Conservation (phyloP, 1,139 yeast genomes). For the Yamadazyma dushanensis region DNA sequence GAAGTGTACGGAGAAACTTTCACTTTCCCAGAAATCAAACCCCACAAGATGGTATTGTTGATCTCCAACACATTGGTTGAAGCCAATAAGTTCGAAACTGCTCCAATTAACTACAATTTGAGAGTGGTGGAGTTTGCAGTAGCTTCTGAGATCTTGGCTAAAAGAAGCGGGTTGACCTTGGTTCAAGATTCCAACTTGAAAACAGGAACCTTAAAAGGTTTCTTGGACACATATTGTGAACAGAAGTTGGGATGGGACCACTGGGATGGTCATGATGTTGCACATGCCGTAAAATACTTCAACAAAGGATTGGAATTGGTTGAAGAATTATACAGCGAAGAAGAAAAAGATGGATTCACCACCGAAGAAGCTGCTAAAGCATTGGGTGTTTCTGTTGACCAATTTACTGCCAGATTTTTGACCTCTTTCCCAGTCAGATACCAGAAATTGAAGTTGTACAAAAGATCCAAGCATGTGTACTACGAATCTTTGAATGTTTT, state of each 20-base stretch:
- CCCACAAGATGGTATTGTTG: slow-evolving; percentile 52
- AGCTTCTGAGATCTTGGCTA: slow-evolving; percentile 60
- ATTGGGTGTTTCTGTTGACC: slow-evolving; percentile 43
- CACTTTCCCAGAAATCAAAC: slow-evolving; percentile 48
- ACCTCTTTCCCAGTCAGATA: slow-evolving; percentile 58
- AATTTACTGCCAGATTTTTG: slow-evolving; percentile 47
- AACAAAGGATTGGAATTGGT: slow-evolving; percentile 40
- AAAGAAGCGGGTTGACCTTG: slow-evolving; percentile 42
- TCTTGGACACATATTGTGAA: slow-evolving; percentile 53
- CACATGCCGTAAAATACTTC: slow-evolving; percentile 44
- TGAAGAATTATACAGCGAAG: slow-evolving; percentile 34
- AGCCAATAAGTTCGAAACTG: slow-evolving; percentile 69
- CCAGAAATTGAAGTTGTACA: slow-evolving; percentile 54
- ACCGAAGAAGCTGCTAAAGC: slow-evolving; percentile 49
- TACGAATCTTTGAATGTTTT: slow-evolving; percentile 64
- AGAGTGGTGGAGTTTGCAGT: slow-evolving; percentile 70
- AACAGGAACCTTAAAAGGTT: slow-evolving; percentile 67
- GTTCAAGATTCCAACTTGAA: slow-evolving; percentile 55
- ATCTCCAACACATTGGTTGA: slow-evolving; percentile 64
- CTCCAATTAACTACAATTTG: slow-evolving; percentile 66
- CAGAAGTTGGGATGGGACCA: slow-evolving; percentile 28
- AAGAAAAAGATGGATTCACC: slow-evolving; percentile 48
- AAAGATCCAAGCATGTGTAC: slow-evolving; percentile 63
- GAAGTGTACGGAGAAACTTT: slow-evolving; percentile 56
- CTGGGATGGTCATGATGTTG: slow-evolving; percentile 51